Evolutionary conservation across 75 land plant genomes (phyloP), one percentile per base, ranked within the genome.

Genomic region (Cupressus sempervirens): DNA sequence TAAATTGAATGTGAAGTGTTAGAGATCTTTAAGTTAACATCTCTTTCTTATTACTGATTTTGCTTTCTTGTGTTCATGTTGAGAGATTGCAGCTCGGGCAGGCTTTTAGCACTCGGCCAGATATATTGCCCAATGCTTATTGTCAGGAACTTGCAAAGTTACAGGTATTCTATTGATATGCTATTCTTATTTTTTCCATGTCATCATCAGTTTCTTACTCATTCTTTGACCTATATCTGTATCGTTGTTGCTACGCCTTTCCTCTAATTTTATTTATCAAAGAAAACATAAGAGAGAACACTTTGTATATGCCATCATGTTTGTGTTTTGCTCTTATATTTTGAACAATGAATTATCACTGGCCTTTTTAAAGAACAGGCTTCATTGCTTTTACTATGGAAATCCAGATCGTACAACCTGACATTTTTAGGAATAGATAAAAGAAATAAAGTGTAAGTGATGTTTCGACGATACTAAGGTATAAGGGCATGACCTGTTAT

Each of bases 21-120:
- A 2, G 54, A 38, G 7, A 15, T 83, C 15, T 20, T 45, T 7
- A 13, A 35, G 45, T 46, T 45, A 79, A 43, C 45, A 79, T 41
- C 45, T 26, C 26, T 15, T 18, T 79, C 48, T 76, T 76, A 29
- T 82, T 76, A 58, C 46, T 77, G 23, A 10, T 46, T 29, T 30
- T 43, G 3, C 53, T 76, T 77, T 1, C 18, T 54, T 83, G 43
- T 83, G 29, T 74, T 72, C 82, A 29, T 29, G 20, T 50, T 85
- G 18, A 20, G 83, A 82, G 11, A 82, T 88, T 92, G 88, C 89
- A 98, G 99, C 98, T 98, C 83, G 99, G 98, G 10, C 99, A 98
- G 87, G 99, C 99, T 35, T 87, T 98, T 58, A 98, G 99, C 90
- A 96, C 98, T n/a, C 89, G 99, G 35, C 94, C 98, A 58, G 99